phyloP scores from a whole-genome alignment of 768 basidiomycete genomes.

The Panellus pusillus region DNA sequence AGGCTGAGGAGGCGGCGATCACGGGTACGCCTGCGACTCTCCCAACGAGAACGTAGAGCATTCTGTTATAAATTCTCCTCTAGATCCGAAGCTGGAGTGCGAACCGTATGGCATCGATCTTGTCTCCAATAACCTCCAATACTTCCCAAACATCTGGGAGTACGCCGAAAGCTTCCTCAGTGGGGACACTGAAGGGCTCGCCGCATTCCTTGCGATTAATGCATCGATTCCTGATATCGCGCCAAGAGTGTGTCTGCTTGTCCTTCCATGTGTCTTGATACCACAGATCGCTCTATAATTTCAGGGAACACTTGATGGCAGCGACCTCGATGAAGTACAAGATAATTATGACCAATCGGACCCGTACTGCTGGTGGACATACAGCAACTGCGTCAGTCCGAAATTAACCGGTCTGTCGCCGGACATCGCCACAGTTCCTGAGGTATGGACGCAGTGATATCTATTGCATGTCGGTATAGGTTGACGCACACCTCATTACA shows the following conservation, averaged over 20 bases:
- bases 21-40: too few relatives aligned
- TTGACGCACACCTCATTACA: too few relatives aligned
- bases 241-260: conserved; percentile 35
- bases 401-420: conserved; percentile 43
- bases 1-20: too few relatives aligned
- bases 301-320: conserved; percentile 9
- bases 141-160: conserved; percentile 50
- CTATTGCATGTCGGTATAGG: neutral
- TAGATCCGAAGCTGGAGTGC: conserved; percentile 42
- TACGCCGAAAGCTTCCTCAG: conserved; percentile 39
- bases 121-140: conserved; percentile 28
- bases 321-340: conserved; percentile 27
- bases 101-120: conserved; percentile 41
- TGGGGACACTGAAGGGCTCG: conserved; percentile 42
- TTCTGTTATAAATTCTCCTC: too few relatives aligned
- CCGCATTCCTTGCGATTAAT: conserved; percentile 44
- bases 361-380: conserved; percentile 58
- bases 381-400: conserved; percentile 43
- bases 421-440: conserved; percentile 50
- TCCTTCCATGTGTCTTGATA: conserved; percentile 22
- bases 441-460: conserved; percentile 32
- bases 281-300: too few relatives aligned
- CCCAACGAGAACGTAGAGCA: too few relatives aligned
- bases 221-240: conserved; percentile 46
- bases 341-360: conserved; percentile 35